Evolutionary conservation across 495 filamentous ascomycete species (phyloP), one percentile per base, ranked within the genome.

Genomic region (Xylaria scruposa): DNA sequence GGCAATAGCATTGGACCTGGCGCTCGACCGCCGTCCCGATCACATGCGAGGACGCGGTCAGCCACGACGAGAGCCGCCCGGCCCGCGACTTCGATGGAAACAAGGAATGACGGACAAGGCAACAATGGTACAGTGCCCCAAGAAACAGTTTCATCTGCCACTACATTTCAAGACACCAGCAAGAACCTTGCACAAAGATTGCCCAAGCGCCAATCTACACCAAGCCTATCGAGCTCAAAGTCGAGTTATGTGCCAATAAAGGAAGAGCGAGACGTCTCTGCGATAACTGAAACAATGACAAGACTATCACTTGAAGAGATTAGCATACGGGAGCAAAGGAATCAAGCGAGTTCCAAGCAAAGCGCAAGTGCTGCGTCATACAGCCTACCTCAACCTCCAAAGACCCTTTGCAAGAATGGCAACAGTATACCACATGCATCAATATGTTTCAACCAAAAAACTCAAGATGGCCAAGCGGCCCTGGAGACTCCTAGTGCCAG

Each of bases 91-190:
- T 85, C 90, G 19, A 85, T 91, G 78, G 89, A 89, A 65, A 85
- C 84, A n/a, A 78, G 80, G 19, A 78, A 79, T 71, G 81, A 51
- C 72, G 75, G 26, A 72, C 82, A 74, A 76, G 71, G 47, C 81
- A 82, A 67, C 88, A 92, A 93, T 87, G 93, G 93, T 95, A 94
- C 78, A 89, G 83, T 73, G 65, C 71, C 77, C 73, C 75, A 68
- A 36, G 31, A 63, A 33, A 26, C 62, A 70, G 59, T 64, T 68
- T 70, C 70, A 60, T 70, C 72, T 78, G 75, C 78, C 74, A 76
- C 76, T 75, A 80, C 73, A 75, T 53, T 64, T 26, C 70, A 17
- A 68, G 36, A 4, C 7, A 49, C 19, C 17, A 26, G 19, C 21
- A 61, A 69, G 40, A 60, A 60, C 19, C 76, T 54, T 64, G 33